Conservation (phyloP, 2,329 filamentous ascomycete genomes). For the Aspergillus sp. region DNA sequence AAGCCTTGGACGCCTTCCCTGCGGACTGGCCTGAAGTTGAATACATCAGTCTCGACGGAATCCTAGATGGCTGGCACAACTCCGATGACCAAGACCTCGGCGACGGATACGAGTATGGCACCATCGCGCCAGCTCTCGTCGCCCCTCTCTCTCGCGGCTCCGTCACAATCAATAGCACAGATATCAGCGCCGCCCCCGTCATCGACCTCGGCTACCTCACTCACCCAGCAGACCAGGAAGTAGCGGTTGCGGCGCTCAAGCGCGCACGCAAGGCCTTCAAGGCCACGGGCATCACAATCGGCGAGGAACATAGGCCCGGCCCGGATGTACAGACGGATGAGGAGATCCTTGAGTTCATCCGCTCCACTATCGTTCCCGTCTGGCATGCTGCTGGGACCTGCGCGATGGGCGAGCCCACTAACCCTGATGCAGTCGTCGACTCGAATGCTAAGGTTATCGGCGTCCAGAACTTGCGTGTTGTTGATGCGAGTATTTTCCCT, state of each 20-base stretch:
- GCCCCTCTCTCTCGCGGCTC: constrained; percentile 46
- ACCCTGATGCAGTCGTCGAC: constrained; percentile 38
- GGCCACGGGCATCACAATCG: constrained; percentile 20
- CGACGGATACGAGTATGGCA: constrained; percentile 30
- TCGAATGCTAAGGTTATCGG: constrained; percentile 31
- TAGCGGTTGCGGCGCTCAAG: constrained; percentile 44
- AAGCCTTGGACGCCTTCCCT: constrained; percentile 24
- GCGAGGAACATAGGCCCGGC: constrained; percentile 37
- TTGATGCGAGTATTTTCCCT: constrained; percentile 12
- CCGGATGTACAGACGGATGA: constrained; percentile 39
- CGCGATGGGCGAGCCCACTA: constrained; percentile 36
- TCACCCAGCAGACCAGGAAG: constrained; percentile 41
- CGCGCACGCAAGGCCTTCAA: constrained; percentile 41
- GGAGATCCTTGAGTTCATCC: constrained; percentile 38
- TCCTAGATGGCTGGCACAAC: constrained; percentile 8
- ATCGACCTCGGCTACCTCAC: constrained; percentile 48
- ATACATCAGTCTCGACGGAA: constrained; percentile 29
- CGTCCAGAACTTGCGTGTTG: constrained; percentile 16
- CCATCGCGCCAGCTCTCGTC: constrained; percentile 33
- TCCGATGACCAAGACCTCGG: constrained; percentile 2
- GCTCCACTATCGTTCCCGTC: constrained; percentile 26
- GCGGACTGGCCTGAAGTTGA: constrained; percentile 39
- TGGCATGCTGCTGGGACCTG: constrained; percentile 38
- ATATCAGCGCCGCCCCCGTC: constrained; percentile 34
- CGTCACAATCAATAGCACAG: constrained; percentile 37